phyloP scores from a whole-genome alignment of 805 yeast genomes.

The Saccharomyces jurei region DNA sequence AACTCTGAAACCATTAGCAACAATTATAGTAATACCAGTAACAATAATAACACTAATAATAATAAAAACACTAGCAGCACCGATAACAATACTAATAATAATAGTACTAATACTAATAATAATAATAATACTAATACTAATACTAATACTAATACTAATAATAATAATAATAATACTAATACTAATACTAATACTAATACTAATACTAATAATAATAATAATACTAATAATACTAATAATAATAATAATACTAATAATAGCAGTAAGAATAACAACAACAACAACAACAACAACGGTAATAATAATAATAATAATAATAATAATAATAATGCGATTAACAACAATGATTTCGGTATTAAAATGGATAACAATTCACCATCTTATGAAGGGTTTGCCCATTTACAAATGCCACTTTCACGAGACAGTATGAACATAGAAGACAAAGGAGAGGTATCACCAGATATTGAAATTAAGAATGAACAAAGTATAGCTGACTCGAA shows the following conservation, averaged over 20 bases:
- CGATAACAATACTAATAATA: neutral
- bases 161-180: neutral
- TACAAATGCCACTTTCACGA: constrained; percentile 1
- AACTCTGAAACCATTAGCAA: neutral
- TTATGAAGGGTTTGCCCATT: neutral
- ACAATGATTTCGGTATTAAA: neutral
- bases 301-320: neutral
- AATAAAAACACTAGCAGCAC: neutral
- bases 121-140: neutral
- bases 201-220: neutral
- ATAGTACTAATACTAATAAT: neutral
- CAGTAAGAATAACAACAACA: neutral
- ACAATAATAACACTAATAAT: neutral
- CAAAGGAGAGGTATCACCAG: neutral
- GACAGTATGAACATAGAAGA: neutral
- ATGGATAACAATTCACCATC: neutral
- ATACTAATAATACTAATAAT: neutral
- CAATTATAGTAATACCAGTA: neutral
- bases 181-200: neutral
- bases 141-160: neutral
- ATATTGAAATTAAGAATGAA: neutral
- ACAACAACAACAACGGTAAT: neutral
- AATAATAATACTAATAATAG: neutral
- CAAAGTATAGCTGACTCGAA: neutral
- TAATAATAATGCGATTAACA: neutral